phyloP scores from a whole-genome alignment of 768 basidiomycete genomes.

The Boletus rubroflammeus region DNA sequence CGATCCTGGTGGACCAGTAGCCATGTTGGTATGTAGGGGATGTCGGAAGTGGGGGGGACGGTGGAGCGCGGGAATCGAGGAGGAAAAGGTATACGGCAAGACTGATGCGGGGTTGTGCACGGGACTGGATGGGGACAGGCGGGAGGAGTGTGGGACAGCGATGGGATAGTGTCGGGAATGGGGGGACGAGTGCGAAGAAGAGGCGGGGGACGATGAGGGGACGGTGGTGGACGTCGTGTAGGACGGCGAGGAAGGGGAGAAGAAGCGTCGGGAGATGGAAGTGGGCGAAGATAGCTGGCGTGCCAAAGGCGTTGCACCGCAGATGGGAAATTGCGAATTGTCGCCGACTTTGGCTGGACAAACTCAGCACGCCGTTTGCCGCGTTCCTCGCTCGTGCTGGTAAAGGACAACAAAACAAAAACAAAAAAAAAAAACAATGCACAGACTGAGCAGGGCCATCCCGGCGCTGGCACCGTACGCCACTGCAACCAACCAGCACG shows the following conservation, averaged over 20 bases:
- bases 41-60: background rate
- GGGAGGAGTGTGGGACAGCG: background rate
- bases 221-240: background rate
- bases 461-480: background rate
- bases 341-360: conserved; percentile 18
- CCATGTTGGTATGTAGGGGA: conserved; percentile 11
- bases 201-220: background rate
- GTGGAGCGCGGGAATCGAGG: conserved; percentile 2
- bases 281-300: conserved; percentile 29
- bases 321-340: conserved; percentile 35
- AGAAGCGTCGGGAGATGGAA: conserved; percentile 6
- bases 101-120: background rate
- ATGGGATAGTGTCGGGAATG: background rate
- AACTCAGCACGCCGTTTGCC: conserved; percentile 34
- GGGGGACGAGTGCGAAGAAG: background rate
- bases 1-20: conserved; percentile 23
- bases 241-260: background rate
- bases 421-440: background rate
- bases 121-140: background rate
- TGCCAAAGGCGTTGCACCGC: conserved; percentile 30
- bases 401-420: background rate
- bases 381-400: conserved; percentile 1
- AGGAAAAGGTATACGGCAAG: background rate
- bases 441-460: background rate
- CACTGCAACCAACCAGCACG: background rate